Evolutionary conservation across 495 filamentous ascomycete genomes (phyloP).

Genomic region (Neurospora tetraspora): DNA sequence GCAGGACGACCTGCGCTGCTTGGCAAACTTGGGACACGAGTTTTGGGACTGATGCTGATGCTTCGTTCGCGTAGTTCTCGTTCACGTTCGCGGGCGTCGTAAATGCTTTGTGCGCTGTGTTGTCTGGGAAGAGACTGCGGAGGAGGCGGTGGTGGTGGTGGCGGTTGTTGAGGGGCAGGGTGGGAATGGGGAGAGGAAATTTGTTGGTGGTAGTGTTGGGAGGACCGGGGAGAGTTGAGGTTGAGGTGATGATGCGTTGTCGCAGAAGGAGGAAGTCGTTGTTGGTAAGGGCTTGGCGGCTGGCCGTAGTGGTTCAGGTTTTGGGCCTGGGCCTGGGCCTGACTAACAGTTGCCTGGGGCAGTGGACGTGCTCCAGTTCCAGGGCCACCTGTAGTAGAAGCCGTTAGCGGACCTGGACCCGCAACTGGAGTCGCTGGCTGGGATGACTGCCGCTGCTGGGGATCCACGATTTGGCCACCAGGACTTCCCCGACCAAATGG

Average conservation of each 20-base stretch:
- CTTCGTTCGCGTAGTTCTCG: conserved; percentile 23
- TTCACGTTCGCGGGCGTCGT: conserved; percentile 43
- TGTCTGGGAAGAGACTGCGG: conserved; percentile 36
- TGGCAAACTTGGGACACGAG: conserved; percentile 43
- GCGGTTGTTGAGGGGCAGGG: conserved; percentile 21
- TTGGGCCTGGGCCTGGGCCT: conserved; percentile 17
- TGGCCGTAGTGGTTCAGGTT: conserved; percentile 24
- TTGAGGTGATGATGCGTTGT: conserved; percentile 18
- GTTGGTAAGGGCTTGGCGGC: conserved; percentile 45
- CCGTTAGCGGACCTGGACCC: conserved; percentile 21
- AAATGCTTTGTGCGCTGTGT: conserved; percentile 34
- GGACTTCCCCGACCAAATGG: conserved; percentile 46
- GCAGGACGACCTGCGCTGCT: conserved; percentile 31
- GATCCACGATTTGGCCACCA: conserved; percentile 16
- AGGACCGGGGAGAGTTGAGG: neutral
- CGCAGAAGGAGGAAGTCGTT: conserved; percentile 31
- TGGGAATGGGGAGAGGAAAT: conserved; percentile 16
- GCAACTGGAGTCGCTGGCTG: conserved; percentile 48
- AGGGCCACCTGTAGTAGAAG: neutral
- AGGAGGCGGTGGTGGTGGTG: conserved; percentile 26
- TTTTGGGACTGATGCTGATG: conserved; percentile 57
- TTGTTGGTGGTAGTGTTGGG: neutral
- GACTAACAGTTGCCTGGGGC: conserved; percentile 13
- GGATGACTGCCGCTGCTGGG: conserved; percentile 38
- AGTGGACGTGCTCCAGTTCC: neutral